Evolutionary conservation across 371 early-diverging fungal species (phyloP).

Genomic region (Mucor plumbeus): DNA sequence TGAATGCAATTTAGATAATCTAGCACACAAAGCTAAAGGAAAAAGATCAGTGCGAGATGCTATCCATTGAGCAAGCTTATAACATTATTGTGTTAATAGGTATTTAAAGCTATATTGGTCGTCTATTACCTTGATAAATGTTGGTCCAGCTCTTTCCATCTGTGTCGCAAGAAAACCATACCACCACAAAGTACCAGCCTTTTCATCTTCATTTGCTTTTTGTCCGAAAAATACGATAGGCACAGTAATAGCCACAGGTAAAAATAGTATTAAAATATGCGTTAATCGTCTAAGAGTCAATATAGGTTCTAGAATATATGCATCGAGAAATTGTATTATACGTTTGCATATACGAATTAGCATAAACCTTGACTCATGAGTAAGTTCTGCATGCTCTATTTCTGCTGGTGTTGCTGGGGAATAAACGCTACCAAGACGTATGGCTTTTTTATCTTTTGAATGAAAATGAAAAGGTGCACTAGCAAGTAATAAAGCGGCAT

Average conservation of each 20-base stretch:
- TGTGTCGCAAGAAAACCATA: conserved; percentile 74
- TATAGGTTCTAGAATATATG: conserved; percentile 63
- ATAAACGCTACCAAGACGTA: conserved; percentile 1
- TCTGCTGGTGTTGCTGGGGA: conserved; percentile 35
- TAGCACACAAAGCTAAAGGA: conserved; percentile 74
- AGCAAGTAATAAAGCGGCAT: neutral
- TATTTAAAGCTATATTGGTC: neutral
- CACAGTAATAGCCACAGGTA: conserved; percentile 63
- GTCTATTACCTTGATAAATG: conserved; percentile 83
- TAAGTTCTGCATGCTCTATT: conserved; percentile 27
- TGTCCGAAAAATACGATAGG: conserved; percentile 65
- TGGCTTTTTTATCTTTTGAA: conserved; percentile 10
- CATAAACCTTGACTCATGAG: conserved; percentile 20
- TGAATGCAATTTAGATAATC: conserved; percentile 84
- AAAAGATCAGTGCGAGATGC: conserved; percentile 93
- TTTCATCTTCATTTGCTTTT: conserved; percentile 54
- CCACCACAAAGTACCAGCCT: conserved; percentile 82
- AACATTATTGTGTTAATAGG: neutral
- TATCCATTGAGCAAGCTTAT: conserved; percentile 93
- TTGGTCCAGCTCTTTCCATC: conserved; percentile 89
- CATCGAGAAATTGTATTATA: conserved; percentile 44
- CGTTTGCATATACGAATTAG: conserved; percentile 29
- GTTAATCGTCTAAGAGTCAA: conserved; percentile 61
- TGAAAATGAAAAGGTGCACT: conserved; percentile 2
- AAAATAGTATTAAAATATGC: conserved; percentile 64